Evolutionary conservation across 1,284 basidiomycete genomes (phyloP).

Genomic region (Moesziomyces sp.): DNA sequence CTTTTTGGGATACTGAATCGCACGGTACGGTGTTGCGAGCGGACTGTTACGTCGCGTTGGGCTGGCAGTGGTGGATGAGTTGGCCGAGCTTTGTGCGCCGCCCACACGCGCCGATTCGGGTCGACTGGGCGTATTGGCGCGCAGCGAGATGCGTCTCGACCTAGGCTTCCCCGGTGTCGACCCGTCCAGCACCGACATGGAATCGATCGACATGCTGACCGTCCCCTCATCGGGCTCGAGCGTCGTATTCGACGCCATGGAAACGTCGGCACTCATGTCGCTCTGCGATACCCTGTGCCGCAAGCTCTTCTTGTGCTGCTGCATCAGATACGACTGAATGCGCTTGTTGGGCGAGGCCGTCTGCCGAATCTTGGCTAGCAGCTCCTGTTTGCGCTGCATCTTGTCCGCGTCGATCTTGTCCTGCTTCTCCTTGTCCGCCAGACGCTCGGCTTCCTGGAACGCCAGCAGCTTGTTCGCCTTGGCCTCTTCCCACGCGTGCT

Average conservation of each 20-base stretch:
- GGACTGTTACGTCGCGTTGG: conserved; percentile 27
- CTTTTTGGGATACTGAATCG: conserved; percentile 33
- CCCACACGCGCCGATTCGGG: conserved; percentile 1
- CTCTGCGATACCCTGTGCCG: conserved; percentile 20
- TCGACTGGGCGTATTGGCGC: conserved; percentile 18
- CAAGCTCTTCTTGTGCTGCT: conserved; percentile 15
- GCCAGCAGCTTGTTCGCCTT: conserved; percentile 52
- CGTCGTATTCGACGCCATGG: conserved; percentile 19
- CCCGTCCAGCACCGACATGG: conserved; percentile 8
- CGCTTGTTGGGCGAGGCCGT: conserved; percentile 40
- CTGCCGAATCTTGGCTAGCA: conserved; percentile 47
- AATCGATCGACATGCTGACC: conserved; percentile 31
- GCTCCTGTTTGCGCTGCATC: conserved; percentile 40
- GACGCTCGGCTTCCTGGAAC: conserved; percentile 54
- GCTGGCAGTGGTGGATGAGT: conserved; percentile 21
- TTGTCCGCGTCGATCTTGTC: conserved; percentile 41
- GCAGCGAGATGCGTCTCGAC: conserved; percentile 29
- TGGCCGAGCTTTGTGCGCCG: conserved; percentile 8
- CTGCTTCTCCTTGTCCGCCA: conserved; percentile 31
- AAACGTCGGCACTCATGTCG: conserved; percentile 26
- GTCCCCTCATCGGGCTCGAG: conserved; percentile 18
- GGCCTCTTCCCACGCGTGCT: conserved; percentile 59
- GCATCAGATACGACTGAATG: conserved; percentile 28
- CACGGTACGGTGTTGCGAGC: conserved; percentile 28
- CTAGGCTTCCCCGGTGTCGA: conserved; percentile 25